Conservation (phyloP, 129 eudicot species). For the Helianthus annuus region HanXRQr2.0-SUNRISE NC_035441.2:61610847-61611346, state of each 20-base stretch:
- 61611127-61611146: slow-evolving; percentile 38
- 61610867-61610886: slow-evolving; percentile 35
- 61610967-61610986: slow-evolving; percentile 54
- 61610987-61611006: slow-evolving; percentile 67
- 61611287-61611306: too few species aligned
- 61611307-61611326: too few species aligned
- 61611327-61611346: too few species aligned
- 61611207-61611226: slow-evolving; percentile 5
- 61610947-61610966: slow-evolving; percentile 54
- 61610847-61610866: slow-evolving; percentile 25
- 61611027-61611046: slow-evolving; percentile 70
- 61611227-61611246: slow-evolving; percentile 7
- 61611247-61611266: too few species aligned
- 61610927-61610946: slow-evolving; percentile 59
- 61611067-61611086: slow-evolving; percentile 19
- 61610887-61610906: slow-evolving; percentile 16
- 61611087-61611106: slow-evolving; percentile 32
- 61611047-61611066: slow-evolving; percentile 54
- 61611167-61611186: slow-evolving; percentile 17
- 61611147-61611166: slow-evolving; percentile 1
- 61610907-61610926: slow-evolving; percentile 48
- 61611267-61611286: too few species aligned
- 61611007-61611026: slow-evolving; percentile 61
- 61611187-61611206: slow-evolving; percentile 7
- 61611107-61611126: slow-evolving; percentile 52